Base-by-base conservation (phyloP, 2,329 filamentous ascomycete species). In the Aspergillus sp. region DNA sequence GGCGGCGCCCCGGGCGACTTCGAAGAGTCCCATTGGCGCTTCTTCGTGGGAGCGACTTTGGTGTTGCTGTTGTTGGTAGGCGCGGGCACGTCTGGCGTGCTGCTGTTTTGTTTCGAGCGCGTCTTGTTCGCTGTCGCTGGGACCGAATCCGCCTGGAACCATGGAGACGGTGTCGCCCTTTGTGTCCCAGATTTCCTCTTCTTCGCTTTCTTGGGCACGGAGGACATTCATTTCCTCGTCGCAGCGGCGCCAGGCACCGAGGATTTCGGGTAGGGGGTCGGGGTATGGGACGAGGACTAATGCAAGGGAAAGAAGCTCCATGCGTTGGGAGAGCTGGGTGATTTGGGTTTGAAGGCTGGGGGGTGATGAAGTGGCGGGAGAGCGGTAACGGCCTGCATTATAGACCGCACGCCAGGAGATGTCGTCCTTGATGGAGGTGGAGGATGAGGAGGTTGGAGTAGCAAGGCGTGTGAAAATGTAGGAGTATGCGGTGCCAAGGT, bases 321-420 rank as follows among this genome's bases (percentile, higher is more conserved):
- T 82, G 44, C 81, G 74, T 60, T 84, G 81, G 46, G 82, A 78
- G 12, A 85, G 72, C 46, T 75, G 74, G 41, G 75, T 73, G 19
- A 84, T 72, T 57, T 75, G 62, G 53, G 69, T 56, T 50, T 64
- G 65, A 25, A 72, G 58, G 55, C 59, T 52, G 50, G 65, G 51
- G 23, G 52, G 59, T 46, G 60, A 58, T 52, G 51, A 63, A 46
- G 58, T 41, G 60, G 49, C 32, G 54, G 41, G 56, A 32, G 67
- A 55, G 45, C 74, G 73, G 65, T 81, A 76, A 43, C 79, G 75
- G 15, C 82, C 82, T 17, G 81, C 81, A 48, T 77, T 74, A 60
- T 83, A 79, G 12, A 81, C 82, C 30, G 81, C 81, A 23, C 80
- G 78, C 82, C 82, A 85, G 48, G 80, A 80, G 25, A 80, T 74